Evolutionary conservation across 2,329 filamentous ascomycete species (phyloP).

Genomic region (Camillea tinctor): DNA sequence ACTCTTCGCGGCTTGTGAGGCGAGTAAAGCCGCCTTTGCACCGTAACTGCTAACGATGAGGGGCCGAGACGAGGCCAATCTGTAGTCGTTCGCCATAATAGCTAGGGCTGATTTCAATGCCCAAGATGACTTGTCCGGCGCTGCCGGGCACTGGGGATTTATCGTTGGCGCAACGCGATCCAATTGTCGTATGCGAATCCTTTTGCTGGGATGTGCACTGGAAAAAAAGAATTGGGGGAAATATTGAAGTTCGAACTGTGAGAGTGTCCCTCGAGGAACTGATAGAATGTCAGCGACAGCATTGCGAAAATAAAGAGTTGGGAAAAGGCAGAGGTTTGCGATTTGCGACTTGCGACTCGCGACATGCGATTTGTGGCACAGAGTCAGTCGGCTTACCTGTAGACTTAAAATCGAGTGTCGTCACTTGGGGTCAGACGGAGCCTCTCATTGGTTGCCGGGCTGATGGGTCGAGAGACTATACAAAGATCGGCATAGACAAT

Average conservation of each 20-base stretch:
- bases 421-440: background rate
- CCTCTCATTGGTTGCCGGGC: background rate
- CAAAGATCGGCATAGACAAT: background rate
- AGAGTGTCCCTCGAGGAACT: constrained; percentile 27
- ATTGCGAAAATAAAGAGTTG: background rate
- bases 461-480: background rate
- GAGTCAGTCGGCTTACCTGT: background rate
- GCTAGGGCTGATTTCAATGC: constrained; percentile 48
- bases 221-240: constrained; percentile 69
- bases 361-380: background rate
- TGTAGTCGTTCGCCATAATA: constrained; percentile 32
- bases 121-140: constrained; percentile 57
- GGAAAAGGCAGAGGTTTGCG: background rate
- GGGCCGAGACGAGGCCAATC: constrained; percentile 52
- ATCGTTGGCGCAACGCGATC: constrained; percentile 67
- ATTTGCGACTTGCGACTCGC: background rate
- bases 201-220: constrained; percentile 56
- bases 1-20: constrained; percentile 53
- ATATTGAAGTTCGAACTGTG: constrained; percentile 56
- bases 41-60: constrained; percentile 63
- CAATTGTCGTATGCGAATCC: constrained; percentile 67
- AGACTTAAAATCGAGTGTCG: background rate
- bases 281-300: background rate
- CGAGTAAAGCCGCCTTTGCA: constrained; percentile 72
- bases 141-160: constrained; percentile 66